phyloP scores from a whole-genome alignment of 306 rosid genomes.

The Vigna reflexopilosa region DNA sequence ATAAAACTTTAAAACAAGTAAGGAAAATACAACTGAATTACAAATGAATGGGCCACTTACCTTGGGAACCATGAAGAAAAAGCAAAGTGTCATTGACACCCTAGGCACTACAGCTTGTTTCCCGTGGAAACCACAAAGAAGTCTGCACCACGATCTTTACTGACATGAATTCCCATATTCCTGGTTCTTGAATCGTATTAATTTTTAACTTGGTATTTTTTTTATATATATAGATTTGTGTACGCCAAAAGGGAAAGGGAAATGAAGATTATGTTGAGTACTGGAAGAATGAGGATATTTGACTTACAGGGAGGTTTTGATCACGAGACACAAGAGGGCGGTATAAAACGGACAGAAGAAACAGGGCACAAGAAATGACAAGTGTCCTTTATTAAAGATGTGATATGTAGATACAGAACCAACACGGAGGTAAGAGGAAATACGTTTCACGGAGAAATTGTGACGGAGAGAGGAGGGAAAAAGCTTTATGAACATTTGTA shows the following conservation, averaged over 20 bases:
- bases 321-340: constrained; percentile 5
- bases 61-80: neutral
- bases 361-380: constrained; percentile 30
- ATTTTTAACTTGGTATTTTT: neutral
- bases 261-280: constrained; percentile 5
- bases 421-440: constrained; percentile 31
- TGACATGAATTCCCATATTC: constrained; percentile 16
- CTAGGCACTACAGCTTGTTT: too few relatives aligned
- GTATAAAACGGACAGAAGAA: constrained; percentile 21
- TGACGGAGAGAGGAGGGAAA: constrained; percentile 26
- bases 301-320: constrained; percentile 19
- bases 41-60: neutral
- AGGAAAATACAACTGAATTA: neutral
- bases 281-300: constrained; percentile 4
- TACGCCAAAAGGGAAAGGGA: neutral
- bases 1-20: neutral
- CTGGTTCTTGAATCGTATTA: constrained; percentile 31
- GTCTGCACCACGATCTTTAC: constrained; percentile 30
- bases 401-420: constrained; percentile 39
- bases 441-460: constrained; percentile 39
- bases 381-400: constrained; percentile 43
- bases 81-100: too few relatives aligned
- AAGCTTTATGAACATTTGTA: constrained; percentile 40
- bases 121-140: constrained; percentile 10
- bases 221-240: neutral